Base-by-base conservation (phyloP, 371 early-diverging fungal species). In the Blakeslea trispora region DNA sequence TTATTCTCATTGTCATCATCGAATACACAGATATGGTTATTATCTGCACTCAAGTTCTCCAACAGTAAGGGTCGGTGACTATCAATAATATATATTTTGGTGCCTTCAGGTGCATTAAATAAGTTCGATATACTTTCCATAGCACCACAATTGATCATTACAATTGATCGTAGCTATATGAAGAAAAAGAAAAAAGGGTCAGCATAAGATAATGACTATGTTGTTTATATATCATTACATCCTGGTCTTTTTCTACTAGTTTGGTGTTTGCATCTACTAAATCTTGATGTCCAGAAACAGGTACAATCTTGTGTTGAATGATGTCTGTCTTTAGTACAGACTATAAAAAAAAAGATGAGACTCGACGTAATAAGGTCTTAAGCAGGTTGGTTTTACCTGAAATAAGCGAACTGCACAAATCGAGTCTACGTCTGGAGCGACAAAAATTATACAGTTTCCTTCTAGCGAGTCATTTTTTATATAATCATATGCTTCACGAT, bases 131-230 rank as follows among this genome's bases (percentile, higher is more conserved):
- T 64, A 54, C 93, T 91, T 34, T 91, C 75, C 23, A 82, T 58
- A 2, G 87, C 95, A 7, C 95, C 96, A 68, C 94, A 94, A 72
- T 96, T 95, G 54, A 97, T 76, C 71, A 94, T 77, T 31, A 96
- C 71, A 24, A 95, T 78, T 0, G 89, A 81, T 10, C 85, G 82
- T 23, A 94, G 67, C 87, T 92, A n/a, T n/a, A n/a, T n/a, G n/a
- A 63, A 24, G 45, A 11, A 19, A 28, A 22, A 15, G 9, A 48
- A 13, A 17, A 15, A 19, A n/a, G 14, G 17, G n/a, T n/a, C n/a
- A n/a, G n/a, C n/a, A n/a, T n/a, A n/a, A n/a, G n/a, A n/a, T n/a
- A n/a, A n/a, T n/a, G n/a, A n/a, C n/a, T n/a, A n/a, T n/a, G n/a
- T n/a, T n/a, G n/a, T n/a, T n/a, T n/a, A n/a, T n/a, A n/a, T n/a